These are phyloP conservation scores for Pyrus communis DNA, from an alignment of 306 rosid species.

Conservation along the genomic window DNA sequence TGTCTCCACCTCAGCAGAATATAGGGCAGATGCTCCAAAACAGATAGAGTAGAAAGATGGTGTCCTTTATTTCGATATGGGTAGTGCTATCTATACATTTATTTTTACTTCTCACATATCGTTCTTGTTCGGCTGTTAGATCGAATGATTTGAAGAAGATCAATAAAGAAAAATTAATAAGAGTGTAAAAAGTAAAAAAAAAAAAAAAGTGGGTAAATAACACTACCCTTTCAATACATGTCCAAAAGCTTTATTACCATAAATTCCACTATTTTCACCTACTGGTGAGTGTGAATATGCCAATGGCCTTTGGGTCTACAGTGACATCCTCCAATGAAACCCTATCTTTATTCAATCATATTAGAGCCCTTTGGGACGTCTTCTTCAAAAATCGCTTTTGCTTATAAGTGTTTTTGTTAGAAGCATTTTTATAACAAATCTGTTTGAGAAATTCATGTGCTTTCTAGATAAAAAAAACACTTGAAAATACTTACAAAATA, in stretches of 20 bases:
- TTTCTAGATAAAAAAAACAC: not conserved
- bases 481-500: not conserved
- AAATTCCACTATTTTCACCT: not conserved
- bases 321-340: not conserved
- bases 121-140: no score
- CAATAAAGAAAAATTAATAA: no score
- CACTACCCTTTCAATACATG: not conserved
- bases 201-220: no score
- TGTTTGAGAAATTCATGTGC: not conserved
- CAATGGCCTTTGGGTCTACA: not conserved
- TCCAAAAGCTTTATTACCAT: not conserved
- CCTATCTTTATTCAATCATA: not conserved
- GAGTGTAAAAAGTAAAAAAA: no score
- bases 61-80: not conserved
- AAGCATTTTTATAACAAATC: no score
- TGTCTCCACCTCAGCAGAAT: slow-evolving; percentile 1
- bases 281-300: not conserved
- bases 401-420: not conserved
- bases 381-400: not conserved
- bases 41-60: not conserved
- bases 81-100: fast-evolving
- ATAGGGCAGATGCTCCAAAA: not conserved
- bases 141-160: no score
- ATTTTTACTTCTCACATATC: no score
- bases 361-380: not conserved